phyloP scores from a whole-genome alignment of 805 yeast species.

The Wickerhamomyces kurtzmanii region DNA sequence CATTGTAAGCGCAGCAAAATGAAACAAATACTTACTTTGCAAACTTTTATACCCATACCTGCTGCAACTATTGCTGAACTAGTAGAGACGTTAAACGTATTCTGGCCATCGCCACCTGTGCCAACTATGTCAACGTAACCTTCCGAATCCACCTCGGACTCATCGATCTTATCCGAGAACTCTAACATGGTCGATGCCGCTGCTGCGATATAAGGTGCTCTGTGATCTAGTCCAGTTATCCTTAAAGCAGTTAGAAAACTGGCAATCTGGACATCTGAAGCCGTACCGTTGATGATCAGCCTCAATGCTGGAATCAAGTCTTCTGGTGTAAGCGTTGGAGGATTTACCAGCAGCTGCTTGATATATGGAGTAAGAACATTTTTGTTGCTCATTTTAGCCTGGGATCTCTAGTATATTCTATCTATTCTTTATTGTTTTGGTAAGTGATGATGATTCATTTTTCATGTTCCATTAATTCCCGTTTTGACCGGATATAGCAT shows the following conservation, averaged over 20 bases:
- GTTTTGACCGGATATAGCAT: too few species aligned
- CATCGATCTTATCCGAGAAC: slow-evolving; percentile 47
- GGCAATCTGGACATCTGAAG: slow-evolving; percentile 62
- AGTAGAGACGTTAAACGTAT: slow-evolving; percentile 94
- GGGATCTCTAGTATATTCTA: too few species aligned
- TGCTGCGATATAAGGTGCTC: slow-evolving; percentile 73
- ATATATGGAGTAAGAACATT: slow-evolving; percentile 48
- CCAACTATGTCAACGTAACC: slow-evolving; percentile 89
- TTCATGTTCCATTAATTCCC: too few species aligned
- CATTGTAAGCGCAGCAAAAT: slow-evolving; percentile 1
- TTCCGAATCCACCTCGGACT: slow-evolving; percentile 28
- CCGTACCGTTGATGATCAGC: slow-evolving; percentile 47
- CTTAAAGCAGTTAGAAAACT: slow-evolving; percentile 76
- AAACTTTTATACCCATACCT: slow-evolving; percentile 71
- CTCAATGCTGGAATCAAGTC: slow-evolving; percentile 60
- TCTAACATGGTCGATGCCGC: slow-evolving; percentile 72
- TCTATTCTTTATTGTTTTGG: too few species aligned
- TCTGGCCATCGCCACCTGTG: slow-evolving; percentile 98
- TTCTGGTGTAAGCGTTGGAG: slow-evolving; percentile 50
- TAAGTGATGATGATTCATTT: too few species aligned
- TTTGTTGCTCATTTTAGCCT: too few species aligned
- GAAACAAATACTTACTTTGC: too few species aligned
- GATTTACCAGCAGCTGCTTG: slow-evolving; percentile 49
- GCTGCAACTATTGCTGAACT: slow-evolving; percentile 92
- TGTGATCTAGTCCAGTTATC: slow-evolving; percentile 65